Percentiles rank a stretch among this genome's conserved stretches.
These are phyloP conservation scores for Boletus semigastroideus DNA, from an alignment of 1,284 basidiomycete species.

Conservation along the genomic window DNA sequence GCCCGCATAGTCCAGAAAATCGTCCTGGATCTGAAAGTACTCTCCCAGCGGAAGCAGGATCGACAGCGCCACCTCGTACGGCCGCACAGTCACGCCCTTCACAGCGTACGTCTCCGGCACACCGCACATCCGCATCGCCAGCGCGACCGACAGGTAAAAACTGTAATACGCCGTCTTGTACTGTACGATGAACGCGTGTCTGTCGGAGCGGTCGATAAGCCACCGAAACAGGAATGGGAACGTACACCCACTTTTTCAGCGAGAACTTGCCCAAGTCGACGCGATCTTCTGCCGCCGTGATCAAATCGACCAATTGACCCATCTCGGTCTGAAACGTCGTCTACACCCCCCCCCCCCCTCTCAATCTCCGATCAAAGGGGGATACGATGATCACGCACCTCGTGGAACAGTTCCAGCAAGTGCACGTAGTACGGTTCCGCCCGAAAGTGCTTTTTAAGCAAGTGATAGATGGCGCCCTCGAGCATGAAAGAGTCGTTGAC, in stretches of 20 bases:
- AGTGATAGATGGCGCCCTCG: slow-evolving; percentile 89
- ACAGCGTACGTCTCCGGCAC: slow-evolving; percentile 57
- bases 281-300: slow-evolving; percentile 89
- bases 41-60: slow-evolving; percentile 94
- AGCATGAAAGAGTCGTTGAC: slow-evolving; percentile 99
- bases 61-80: slow-evolving; percentile 78
- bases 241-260: slow-evolving; percentile 61
- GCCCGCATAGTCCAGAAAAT: slow-evolving; percentile 93
- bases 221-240: no score
- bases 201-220: neutral
- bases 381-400: slow-evolving; percentile 31
- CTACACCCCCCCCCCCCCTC: slow-evolving; percentile 30
- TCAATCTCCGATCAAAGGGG: neutral
- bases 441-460: slow-evolving; percentile 90
- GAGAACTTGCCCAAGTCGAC: slow-evolving; percentile 91
- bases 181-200: slow-evolving; percentile 91
- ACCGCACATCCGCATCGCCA: slow-evolving; percentile 83
- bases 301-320: slow-evolving; percentile 93
- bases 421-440: slow-evolving; percentile 82
- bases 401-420: slow-evolving; percentile 89
- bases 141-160: slow-evolving; percentile 97
- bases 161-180: slow-evolving; percentile 99
- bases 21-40: slow-evolving; percentile 99
- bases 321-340: slow-evolving; percentile 94
- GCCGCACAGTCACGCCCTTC: slow-evolving; percentile 40